Base-by-base conservation (phyloP, 2,329 filamentous ascomycete genomes). In the Penicillium sp. region DNA sequence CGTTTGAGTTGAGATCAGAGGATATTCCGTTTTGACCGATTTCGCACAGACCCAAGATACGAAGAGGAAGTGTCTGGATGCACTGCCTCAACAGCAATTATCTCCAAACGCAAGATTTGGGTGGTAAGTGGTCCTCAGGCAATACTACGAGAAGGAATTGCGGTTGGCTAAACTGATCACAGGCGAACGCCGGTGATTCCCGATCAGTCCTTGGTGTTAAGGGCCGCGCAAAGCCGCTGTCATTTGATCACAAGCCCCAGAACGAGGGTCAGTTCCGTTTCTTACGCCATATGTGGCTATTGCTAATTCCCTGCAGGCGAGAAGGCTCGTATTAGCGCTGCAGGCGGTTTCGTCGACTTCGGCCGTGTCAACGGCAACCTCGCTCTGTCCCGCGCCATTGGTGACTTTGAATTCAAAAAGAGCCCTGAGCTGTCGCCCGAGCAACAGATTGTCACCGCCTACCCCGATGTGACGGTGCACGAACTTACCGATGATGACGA, bases 351-450 rank as follows among this genome's bases (percentile, higher is more conserved):
- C 65, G 94, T 99, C 69, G 94, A 99, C 74, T 99, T 97, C 71
- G 94, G 94, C 59, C 89, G 94, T 70, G 94, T 99, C 65, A 99
- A 99, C 73, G 94, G 94, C 71, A 99, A 99, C 74, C 85, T 99
- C 42, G 94, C 94, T 43, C 81, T 99, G 57, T 99, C 94, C 57
- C 89, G 94, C 74, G 94, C 94, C 65, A 96, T 99, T 74, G 94
- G 94, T 65, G 94, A 99, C 74, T 99, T 99, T 70, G 94, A 99
- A 73, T 99, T 99, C 83, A 99, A 99, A 83, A 97, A 97, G 83
- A 96, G 91, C 73, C 89, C 93, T 64, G 92, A 96, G 69, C 85
- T 99, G 44, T 87, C 93, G 3, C 94, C 94, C n/a, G 94, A 99
- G 78, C 90, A 95, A 71, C 94, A 99, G 75, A 97, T 99, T 62